Percentiles rank a stretch among this genome's conserved stretches.
Conservation (phyloP, 2,329 filamentous ascomycete species). For the Sclerotinia minor region DNA sequence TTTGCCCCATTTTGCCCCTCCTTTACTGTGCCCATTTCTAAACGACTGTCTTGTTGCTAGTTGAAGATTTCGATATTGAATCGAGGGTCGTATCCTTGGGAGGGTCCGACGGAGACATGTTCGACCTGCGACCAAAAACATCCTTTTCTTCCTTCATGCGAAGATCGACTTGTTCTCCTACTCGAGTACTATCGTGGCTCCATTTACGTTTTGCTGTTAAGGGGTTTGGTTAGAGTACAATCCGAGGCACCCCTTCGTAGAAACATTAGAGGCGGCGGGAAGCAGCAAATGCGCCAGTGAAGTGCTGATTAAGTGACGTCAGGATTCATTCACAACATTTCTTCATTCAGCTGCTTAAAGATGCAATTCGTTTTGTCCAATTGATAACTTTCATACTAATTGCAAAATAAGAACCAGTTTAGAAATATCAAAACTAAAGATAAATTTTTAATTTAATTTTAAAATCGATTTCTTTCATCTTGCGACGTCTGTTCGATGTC, state of each 20-base stretch:
- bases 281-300: slow-evolving; percentile 5
- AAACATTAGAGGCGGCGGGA: background rate
- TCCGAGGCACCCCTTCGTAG: background rate
- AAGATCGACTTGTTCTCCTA: slow-evolving; percentile 4
- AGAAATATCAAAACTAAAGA: background rate
- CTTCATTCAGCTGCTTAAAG: background rate
- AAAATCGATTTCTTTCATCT: background rate
- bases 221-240: background rate
- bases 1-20: slow-evolving; percentile 7
- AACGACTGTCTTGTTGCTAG: slow-evolving; percentile 27
- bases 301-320: slow-evolving; percentile 20
- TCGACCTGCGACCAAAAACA: slow-evolving; percentile 48
- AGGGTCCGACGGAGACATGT: slow-evolving; percentile 45
- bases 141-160: slow-evolving; percentile 46
- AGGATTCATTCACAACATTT: slow-evolving; percentile 9
- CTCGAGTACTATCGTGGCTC: slow-evolving; percentile 33
- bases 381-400: background rate
- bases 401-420: background rate
- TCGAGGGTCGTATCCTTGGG: slow-evolving; percentile 41
- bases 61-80: slow-evolving; percentile 31
- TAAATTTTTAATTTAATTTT: background rate
- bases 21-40: slow-evolving; percentile 19
- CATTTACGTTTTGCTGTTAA: slow-evolving; percentile 30
- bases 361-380: background rate
- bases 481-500: slow-evolving; percentile 8